phyloP scores from a whole-genome alignment of 805 yeast species.

The Metschnikowia corniflorae region DNA sequence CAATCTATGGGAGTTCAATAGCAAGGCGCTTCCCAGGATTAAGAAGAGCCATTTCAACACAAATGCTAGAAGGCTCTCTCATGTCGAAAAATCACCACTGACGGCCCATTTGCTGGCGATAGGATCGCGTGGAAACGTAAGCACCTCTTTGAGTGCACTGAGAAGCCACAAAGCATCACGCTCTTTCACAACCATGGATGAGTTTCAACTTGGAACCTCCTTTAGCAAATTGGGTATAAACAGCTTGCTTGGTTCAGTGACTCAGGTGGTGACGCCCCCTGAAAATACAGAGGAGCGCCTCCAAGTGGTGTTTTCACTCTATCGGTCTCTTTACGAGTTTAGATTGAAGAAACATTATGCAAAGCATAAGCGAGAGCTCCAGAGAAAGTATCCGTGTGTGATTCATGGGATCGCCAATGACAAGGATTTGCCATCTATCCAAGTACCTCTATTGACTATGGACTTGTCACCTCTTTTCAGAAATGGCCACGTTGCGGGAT shows the following conservation, averaged over 20 bases:
- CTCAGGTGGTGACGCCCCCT: conserved; percentile 7
- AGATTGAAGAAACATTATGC: conserved; percentile 33
- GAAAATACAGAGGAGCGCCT: conserved; percentile 20
- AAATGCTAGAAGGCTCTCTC: conserved; percentile 4
- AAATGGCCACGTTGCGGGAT: conserved; percentile 36
- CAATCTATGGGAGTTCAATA: conserved; percentile 44
- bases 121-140: conserved; percentile 3
- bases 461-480: conserved; percentile 31
- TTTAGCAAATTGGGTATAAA: conserved; percentile 17
- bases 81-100: conserved; percentile 3
- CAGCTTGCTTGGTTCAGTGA: conserved; percentile 12
- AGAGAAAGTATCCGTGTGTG: conserved; percentile 19
- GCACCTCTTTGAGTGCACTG: neutral
- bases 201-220: conserved; percentile 9
- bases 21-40: conserved; percentile 37
- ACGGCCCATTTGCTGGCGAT: conserved; percentile 3
- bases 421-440: conserved; percentile 36
- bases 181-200: conserved; percentile 13
- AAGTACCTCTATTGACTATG: conserved; percentile 31
- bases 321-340: conserved; percentile 33
- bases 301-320: conserved; percentile 30
- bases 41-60: conserved; percentile 21
- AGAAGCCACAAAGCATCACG: conserved; percentile 9
- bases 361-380: conserved; percentile 14
- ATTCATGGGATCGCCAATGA: conserved; percentile 38